Base-by-base conservation (phyloP, 208 protist genomes). In the Trypanosoma boissoni region DNA sequence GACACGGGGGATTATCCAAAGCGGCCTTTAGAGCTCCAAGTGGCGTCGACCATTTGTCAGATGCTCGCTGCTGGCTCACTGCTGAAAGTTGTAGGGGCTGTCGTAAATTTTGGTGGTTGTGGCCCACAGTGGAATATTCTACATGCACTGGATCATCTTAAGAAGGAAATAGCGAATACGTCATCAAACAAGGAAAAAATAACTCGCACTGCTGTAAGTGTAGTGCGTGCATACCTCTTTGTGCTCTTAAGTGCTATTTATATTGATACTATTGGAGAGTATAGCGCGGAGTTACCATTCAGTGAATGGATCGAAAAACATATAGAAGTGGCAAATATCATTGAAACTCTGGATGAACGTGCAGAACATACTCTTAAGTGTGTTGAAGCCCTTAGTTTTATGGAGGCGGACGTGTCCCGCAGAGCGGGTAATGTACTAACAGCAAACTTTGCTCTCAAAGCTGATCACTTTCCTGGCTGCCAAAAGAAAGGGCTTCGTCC, bases 391-490 rank as follows among this genome's bases (percentile, higher is more conserved):
- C 74, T 75, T 44, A 88, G 86, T 55, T 60, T 88, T 45, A 86
- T 88, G 77, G 85, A 82, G 68, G 79, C 79, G 18, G 71, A 90
- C 59, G 62, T 92, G 4, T 78, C 76, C 14, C 71, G 78, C 32
- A 81, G 84, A 65, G 74, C 55, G 29, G 88, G 88, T 37, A 80
- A 94, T 54, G 88, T 94, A 3, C 73, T 94, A 3, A 94, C 84
- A 28, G 81, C 84, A 5, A 94, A 94, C 77, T 91, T 88, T 71
- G 76, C 74, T 60, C 58, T 94, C 43, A 94, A 94, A 71, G 88
- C 88, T 14, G 88, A 94, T 43, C 88, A 94, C 88, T 94, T 94
- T 46, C 88, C 88, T 12, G 88, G 88, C 21, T 91, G 84, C 53
- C 81, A 91, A 61, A 91, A 92, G 80, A 94, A 92, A 64, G 88